These are phyloP conservation scores for Penicillium turbatum DNA, from an alignment of 495 filamentous ascomycete species.

Conservation along the genomic window DNA sequence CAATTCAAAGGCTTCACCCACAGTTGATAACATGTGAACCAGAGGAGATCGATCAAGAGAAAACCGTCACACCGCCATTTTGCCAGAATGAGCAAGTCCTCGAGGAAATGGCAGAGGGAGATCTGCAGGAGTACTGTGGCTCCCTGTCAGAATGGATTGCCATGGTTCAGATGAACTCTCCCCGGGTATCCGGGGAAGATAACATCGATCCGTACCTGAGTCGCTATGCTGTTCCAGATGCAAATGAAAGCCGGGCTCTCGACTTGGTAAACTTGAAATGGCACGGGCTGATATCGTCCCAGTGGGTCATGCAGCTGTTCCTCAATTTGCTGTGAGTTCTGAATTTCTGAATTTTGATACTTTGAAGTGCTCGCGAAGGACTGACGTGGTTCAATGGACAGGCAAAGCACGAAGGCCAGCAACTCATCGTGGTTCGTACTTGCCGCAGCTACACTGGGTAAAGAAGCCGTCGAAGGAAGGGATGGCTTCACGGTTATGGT, in stretches of 20 bases:
- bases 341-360: background rate
- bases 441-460: constrained; percentile 33
- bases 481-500: constrained; percentile 45
- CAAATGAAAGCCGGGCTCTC: constrained; percentile 16
- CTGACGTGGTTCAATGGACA: constrained; percentile 12
- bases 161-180: constrained; percentile 65
- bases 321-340: constrained; percentile 37
- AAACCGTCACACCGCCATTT: constrained; percentile 48
- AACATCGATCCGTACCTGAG: constrained; percentile 74
- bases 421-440: constrained; percentile 37
- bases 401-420: background rate
- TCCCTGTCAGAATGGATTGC: constrained; percentile 82
- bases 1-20: constrained; percentile 53
- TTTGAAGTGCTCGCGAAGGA: background rate
- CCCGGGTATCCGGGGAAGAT: constrained; percentile 64
- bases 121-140: constrained; percentile 56
- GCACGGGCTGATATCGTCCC: constrained; percentile 42
- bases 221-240: constrained; percentile 66
- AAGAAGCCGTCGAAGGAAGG: constrained; percentile 36
- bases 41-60: constrained; percentile 24
- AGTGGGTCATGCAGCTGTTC: constrained; percentile 42
- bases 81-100: constrained; percentile 20
- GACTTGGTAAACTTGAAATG: constrained; percentile 43
- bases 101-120: constrained; percentile 34
- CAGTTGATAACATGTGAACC: constrained; percentile 38